Base-by-base conservation (phyloP, 2,329 filamentous ascomycete genomes). In the Periglandula ipomoeae region DNA sequence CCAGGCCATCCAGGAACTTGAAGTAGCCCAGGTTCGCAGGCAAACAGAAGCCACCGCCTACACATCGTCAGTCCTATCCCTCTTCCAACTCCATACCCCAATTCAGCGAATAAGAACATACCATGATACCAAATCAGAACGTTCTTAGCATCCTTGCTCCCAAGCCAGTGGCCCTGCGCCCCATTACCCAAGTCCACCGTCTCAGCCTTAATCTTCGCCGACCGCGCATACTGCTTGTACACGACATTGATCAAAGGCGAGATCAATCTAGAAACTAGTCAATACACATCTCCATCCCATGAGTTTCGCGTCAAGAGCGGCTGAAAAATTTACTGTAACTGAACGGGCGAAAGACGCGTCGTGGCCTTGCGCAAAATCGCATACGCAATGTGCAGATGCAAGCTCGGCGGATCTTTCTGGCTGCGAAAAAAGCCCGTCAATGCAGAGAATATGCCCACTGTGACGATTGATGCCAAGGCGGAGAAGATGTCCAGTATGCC, bases 41-140 rank as follows among this genome's bases (percentile, higher is more conserved):
- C 7, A 58, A 49, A 22, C 55, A 56, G 23, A 53, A 58, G 19
- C 56, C 56, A 38, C 56, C 56, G 30, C 55, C 55, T 57, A 23
- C 22, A 17, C 2, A 17, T 17, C 11, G 19, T 46, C 30, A 50
- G 34, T 43, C n/a, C 22, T 40, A 32, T 11, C 30, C 30, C 15
- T 30, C 27, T 30, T 13, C 30, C 7, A n/a, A n/a, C n/a, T n/a
- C n/a, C n/a, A n/a, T n/a, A n/a, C n/a, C n/a, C n/a, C n/a, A n/a
- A n/a, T n/a, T n/a, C n/a, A n/a, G n/a, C n/a, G n/a, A 44, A 44
- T 9, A 41, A 5, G 9, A 41, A 41, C 53, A 22, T 49, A 57
- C 56, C 56, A 17, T 58, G 56, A 44, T 52, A 58, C 56, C 56
- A 58, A 23, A 58, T 52, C 13, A 58, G 39, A 3, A 58, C 56